These are phyloP conservation scores for Erysimum cheiri DNA, from an alignment of 441 rosid species.

Conservation along the genomic window DNA sequence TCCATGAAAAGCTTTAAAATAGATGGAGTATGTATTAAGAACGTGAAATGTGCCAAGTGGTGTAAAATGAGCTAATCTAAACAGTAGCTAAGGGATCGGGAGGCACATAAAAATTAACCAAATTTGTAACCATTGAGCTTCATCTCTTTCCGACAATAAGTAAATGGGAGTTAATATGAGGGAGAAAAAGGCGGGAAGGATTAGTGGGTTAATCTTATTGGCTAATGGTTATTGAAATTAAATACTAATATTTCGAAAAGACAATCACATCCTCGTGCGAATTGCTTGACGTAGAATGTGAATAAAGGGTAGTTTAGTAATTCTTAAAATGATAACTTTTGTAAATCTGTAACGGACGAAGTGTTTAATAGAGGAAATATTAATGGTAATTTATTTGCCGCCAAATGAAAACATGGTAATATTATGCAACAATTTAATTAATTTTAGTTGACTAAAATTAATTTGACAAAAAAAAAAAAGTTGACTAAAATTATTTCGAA, in stretches of 20 bases:
- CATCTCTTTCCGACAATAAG: slow-evolving; percentile 22
- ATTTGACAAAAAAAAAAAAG: no score
- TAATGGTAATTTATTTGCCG: slow-evolving; percentile 31
- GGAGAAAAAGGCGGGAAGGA: slow-evolving; percentile 25
- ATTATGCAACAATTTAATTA: slow-evolving; percentile 28
- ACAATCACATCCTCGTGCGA: slow-evolving; percentile 17
- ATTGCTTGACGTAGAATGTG: neutral
- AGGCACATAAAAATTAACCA: slow-evolving; percentile 11
- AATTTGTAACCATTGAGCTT: slow-evolving; percentile 35
- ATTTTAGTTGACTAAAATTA: slow-evolving; percentile 33
- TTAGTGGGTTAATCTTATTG: slow-evolving; percentile 11
- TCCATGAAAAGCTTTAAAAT: no score
- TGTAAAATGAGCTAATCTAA: slow-evolving; percentile 22
- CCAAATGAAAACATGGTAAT: slow-evolving; percentile 24
- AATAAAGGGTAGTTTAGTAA: slow-evolving; percentile 16
- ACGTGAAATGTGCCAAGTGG: slow-evolving; percentile 28
- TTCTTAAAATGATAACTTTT: neutral
- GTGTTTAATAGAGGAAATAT: slow-evolving; percentile 32
- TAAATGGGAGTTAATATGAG: neutral
- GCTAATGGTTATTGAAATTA: slow-evolving; percentile 14
- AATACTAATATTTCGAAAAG: neutral
- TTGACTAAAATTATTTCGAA: slow-evolving; percentile 11
- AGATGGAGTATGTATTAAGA: neutral
- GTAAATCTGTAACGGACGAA: slow-evolving; percentile 33
- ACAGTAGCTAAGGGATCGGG: slow-evolving; percentile 5